Base-by-base conservation (phyloP, 768 basidiomycete species). In the Naganishia vaughanmartiniae region DNA sequence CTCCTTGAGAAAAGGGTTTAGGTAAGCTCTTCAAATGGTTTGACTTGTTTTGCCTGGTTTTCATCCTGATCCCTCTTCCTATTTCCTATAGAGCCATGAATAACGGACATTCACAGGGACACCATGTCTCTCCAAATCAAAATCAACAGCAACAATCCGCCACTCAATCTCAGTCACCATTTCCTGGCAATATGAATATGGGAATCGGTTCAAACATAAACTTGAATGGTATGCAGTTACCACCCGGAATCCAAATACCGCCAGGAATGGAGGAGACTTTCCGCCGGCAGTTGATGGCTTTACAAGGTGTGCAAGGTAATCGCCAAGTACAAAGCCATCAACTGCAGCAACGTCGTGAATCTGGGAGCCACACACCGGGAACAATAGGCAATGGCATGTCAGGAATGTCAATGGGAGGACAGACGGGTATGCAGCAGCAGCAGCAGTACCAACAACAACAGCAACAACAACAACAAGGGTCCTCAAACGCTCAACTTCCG, bases 211-310 rank as follows among this genome's bases (percentile, higher is more conserved):
- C 31, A 15, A 58, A 34, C 57, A n/a, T 58, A 4, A 58, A 58
- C 57, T 36, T 58, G 57, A 58, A 58, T 36, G 39, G 39, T 31
- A 58, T 58, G 60, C 60, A 63, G 60, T 42, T 42, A 42, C 42
- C 42, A 15, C 42, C 42, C 10, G 42, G 42, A 42, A 11, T 42
- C 15, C 42, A 42, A 15, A 7, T 63, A 26, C 60, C 57, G 57
- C 34, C n/a, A 14, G 39, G 39, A 14, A 63, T 63, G 60, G 60
- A 63, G 34, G 60, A 63, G 24, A 63, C 60, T 2, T n/a, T 63
- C 4, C 60, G 60, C 3, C 60, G 60, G 10, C 60, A 63, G 28
- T 19, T 63, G 24, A 30, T 45, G 2, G 60, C 60, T 6, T 34
- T 63, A 2, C 60, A 42, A 9, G 42, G 42, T 15, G 17, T 63